phyloP scores from a whole-genome alignment of 805 yeast genomes.

The Wickerhamomyces tratensis region DNA sequence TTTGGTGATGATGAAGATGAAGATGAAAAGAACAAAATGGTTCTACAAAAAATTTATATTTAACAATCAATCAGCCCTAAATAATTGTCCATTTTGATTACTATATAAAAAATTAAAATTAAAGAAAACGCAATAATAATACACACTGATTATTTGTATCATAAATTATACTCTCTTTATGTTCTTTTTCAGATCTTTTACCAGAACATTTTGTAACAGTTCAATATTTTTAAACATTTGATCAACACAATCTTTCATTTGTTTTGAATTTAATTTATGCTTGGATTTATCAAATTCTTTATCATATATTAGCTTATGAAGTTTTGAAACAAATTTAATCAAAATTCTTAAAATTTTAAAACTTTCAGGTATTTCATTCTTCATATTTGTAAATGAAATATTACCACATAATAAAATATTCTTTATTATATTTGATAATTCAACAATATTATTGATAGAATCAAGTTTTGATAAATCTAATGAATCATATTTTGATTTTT shows the following conservation, averaged over 20 bases:
- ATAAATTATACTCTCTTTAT: neutral
- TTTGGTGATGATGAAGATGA: too few species aligned
- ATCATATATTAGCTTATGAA: slow-evolving; percentile 21
- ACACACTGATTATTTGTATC: too few species aligned
- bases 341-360: slow-evolving; percentile 15
- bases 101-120: too few species aligned
- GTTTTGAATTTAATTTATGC: slow-evolving; percentile 14
- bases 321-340: slow-evolving; percentile 21
- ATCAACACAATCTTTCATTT: slow-evolving; percentile 18
- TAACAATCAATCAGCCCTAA: too few species aligned
- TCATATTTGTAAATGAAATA: slow-evolving; percentile 21
- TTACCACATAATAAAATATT: slow-evolving; percentile 21
- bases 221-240: slow-evolving; percentile 20
- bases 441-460: slow-evolving; percentile 13
- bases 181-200: neutral
- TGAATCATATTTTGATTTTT: slow-evolving; percentile 7
- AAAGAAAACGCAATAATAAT: too few species aligned
- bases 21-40: too few species aligned
- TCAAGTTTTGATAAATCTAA: slow-evolving; percentile 21
- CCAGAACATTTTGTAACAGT: slow-evolving; percentile 3
- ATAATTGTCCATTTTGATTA: too few species aligned
- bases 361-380: slow-evolving; percentile 13
- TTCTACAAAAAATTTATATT: too few species aligned
- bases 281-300: slow-evolving; percentile 17
- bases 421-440: slow-evolving; percentile 25